phyloP scores from a whole-genome alignment of 164 flowering plant genomes.

The Umbilicus rupestris region DNA sequence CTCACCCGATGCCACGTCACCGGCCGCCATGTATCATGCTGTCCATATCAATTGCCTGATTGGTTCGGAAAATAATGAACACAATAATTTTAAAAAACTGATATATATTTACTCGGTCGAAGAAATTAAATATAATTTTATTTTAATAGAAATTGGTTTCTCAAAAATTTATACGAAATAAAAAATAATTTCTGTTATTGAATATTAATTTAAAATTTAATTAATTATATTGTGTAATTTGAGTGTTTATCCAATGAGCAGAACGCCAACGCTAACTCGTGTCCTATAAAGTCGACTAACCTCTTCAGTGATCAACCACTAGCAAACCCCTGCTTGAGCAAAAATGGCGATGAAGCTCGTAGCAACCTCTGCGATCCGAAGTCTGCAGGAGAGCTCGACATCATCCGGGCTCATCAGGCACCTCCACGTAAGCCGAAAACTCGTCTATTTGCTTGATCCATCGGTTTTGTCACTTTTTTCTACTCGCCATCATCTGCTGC shows the following conservation, averaged over 20 bases:
- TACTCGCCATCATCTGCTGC: not conserved
- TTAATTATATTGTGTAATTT: not conserved
- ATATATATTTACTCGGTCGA: no score
- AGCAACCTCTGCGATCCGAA: conserved; percentile 32
- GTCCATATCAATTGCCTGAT: not conserved
- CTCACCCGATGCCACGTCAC: not conserved
- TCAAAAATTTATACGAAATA: no score
- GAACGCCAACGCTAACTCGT: not conserved
- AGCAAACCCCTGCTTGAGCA: not conserved
- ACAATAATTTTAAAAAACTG: no score
- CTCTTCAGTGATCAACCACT: not conserved
- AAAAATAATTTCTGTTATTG: no score
- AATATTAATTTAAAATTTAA: no score
- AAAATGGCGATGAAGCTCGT: conserved; percentile 58
- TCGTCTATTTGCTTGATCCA: not conserved
- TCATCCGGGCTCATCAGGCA: conserved; percentile 22
- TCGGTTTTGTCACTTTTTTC: not conserved
- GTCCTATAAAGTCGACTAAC: not conserved
- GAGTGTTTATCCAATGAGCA: not conserved
- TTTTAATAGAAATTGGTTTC: no score
- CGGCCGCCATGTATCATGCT: not conserved
- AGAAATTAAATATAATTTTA: no score
- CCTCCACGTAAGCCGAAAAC: conserved; percentile 36
- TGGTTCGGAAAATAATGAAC: not conserved
- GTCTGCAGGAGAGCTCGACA: conserved; percentile 16